Evolutionary conservation across 2,329 filamentous ascomycete species (phyloP).

Genomic region (Aspergillus fumigatiaffinis): DNA sequence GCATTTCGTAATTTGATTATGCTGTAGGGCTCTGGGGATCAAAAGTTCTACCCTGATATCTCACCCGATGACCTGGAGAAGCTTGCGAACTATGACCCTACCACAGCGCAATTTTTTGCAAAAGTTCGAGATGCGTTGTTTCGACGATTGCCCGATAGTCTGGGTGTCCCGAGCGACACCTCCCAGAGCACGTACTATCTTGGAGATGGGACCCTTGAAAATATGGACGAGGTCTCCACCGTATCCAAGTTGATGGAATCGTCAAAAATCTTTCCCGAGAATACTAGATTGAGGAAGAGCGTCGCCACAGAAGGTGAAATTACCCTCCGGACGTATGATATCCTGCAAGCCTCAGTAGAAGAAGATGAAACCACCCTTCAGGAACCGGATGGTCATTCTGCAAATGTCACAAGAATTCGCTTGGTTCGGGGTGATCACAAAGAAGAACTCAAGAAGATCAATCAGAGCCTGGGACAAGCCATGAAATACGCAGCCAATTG

Average conservation of each 20-base stretch:
- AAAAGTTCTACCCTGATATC: constrained; percentile 24
- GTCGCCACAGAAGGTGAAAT: constrained; percentile 43
- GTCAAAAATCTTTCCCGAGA: constrained; percentile 43
- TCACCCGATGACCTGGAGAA: constrained; percentile 6
- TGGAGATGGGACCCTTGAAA: constrained; percentile 28
- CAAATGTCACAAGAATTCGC: background rate
- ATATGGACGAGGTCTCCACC: constrained; percentile 43
- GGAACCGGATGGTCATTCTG: background rate
- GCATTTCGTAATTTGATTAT: constrained; percentile 13
- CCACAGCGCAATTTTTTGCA: background rate
- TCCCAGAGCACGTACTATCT: constrained; percentile 39
- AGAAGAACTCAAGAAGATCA: constrained; percentile 5
- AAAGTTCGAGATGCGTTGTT: constrained; percentile 12
- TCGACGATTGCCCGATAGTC: constrained; percentile 7
- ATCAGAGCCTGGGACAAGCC: constrained; percentile 2
- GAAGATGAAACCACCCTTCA: background rate
- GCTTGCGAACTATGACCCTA: constrained; percentile 4
- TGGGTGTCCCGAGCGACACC: constrained; percentile 48
- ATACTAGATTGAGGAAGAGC: constrained; percentile 44
- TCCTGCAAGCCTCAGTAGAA: constrained; percentile 19
- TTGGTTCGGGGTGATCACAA: constrained; percentile 11
- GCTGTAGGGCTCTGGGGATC: constrained; percentile 24
- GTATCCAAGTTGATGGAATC: constrained; percentile 46
- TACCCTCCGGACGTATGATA: constrained; percentile 34
- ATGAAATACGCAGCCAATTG: background rate